Evolutionary conservation across 2,329 filamentous ascomycete species (phyloP), one percentile per base, ranked within the genome.

Genomic region (Piedraia hortae): DNA sequence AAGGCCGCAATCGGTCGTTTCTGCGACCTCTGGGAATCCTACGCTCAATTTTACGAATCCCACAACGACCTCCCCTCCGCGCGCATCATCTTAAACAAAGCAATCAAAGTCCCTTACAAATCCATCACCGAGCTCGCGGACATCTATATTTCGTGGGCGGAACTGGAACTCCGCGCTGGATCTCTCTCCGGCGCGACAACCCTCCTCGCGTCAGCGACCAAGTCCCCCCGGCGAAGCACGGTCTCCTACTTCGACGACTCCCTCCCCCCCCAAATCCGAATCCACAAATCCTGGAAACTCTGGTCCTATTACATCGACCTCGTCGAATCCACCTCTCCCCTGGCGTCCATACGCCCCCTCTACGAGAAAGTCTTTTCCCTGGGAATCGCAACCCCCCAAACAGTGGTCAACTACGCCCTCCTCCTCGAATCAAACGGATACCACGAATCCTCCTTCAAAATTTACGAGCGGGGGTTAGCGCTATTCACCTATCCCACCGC

Each of bases 271-370:
- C 85, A 97, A 43, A 85, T 93, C 50, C 64, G 88, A 30, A 74
- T 97, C 3, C 85, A 97, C 51, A 97, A 97, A 55, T 90, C 77
- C 42, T 97, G 85, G 85, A 97, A 93, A 45, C 51, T 97, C 6
- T 97, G 85, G 85, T 90, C 78, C 47, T 97, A 97, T 53, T 97
- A 97, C 37, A 80, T 97, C 18, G 85, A 97, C 43, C 61, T 97
- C 2, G 80, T 97, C 3, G 85, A 97, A 45, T 90, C 78, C 43
- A 80, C 91, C 14, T 70, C 73, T 28, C 75, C 72, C 0, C 48
- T 97, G 9, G 78, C 90, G 11, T 82, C 93, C 46, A 91, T 82
- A 0, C 74, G 66, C 43, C 82, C 77, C 43, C 69, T 93, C 2
- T 97, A 97, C 45, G 85, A 97, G 44, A 62, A 85, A 25, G 93